A percentile compares a stretch with the other conserved stretches of the same genome.
phyloP scores from a whole-genome alignment of 306 rosid genomes.

The Cicer arietinum region DNA sequence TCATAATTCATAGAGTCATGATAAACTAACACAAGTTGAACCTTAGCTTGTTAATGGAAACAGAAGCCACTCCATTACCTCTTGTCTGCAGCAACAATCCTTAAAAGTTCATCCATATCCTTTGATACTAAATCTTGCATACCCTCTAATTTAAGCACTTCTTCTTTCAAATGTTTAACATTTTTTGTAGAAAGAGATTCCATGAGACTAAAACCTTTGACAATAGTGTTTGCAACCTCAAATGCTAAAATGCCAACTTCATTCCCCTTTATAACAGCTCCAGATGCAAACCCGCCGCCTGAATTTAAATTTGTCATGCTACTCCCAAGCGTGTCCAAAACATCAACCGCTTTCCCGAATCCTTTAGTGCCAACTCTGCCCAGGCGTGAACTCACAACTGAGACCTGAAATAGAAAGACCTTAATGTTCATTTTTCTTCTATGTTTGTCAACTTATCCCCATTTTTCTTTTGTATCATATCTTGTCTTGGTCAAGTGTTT shows the following conservation, averaged over 20 bases:
- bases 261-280: slow-evolving; percentile 66
- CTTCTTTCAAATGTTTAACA: slow-evolving; percentile 70
- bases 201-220: slow-evolving; percentile 77
- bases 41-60: slow-evolving; percentile 32
- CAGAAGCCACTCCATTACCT: slow-evolving; percentile 57
- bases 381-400: slow-evolving; percentile 77
- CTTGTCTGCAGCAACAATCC: slow-evolving; percentile 76
- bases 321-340: slow-evolving; percentile 92
- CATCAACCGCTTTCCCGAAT: slow-evolving; percentile 73
- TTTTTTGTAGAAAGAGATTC: slow-evolving; percentile 68
- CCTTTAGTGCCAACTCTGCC: slow-evolving; percentile 77
- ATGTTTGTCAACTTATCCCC: slow-evolving; percentile 22
- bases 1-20: neutral
- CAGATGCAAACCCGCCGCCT: slow-evolving; percentile 67
- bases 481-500: too few species aligned
- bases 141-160: slow-evolving; percentile 66
- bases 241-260: slow-evolving; percentile 77
- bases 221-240: slow-evolving; percentile 90
- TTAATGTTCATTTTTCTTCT: slow-evolving; percentile 29
- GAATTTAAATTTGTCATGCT: slow-evolving; percentile 81
- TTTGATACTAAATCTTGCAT: slow-evolving; percentile 76
- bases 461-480: neutral
- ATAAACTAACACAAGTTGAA: slow-evolving; percentile 13
- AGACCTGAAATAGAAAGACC: slow-evolving; percentile 64
- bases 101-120: slow-evolving; percentile 67